These are phyloP conservation scores for Persicaria tinctoria DNA, from an alignment of 148 eudicot genomes.

Conservation along the genomic window DNA sequence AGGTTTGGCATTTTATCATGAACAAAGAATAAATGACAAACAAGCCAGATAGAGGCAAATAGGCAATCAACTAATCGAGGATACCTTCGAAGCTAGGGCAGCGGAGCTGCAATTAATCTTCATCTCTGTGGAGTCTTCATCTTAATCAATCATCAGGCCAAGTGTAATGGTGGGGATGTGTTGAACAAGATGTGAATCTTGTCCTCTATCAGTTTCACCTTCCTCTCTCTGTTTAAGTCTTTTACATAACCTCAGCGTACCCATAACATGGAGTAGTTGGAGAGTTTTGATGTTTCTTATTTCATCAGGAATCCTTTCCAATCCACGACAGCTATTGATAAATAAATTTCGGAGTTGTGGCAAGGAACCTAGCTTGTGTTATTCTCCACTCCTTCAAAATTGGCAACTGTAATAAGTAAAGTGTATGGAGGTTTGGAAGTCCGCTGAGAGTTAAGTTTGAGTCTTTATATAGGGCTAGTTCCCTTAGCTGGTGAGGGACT, in stretches of 20 bases:
- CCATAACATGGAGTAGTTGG: not conserved
- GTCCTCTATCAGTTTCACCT: not conserved
- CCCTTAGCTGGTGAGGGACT: not conserved
- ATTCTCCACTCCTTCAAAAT: not conserved
- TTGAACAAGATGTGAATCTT: not conserved
- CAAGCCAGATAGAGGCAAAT: too few species aligned
- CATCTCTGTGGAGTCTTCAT: too few species aligned
- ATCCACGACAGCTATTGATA: not conserved
- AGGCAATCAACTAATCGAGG: too few species aligned
- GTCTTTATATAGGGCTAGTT: not conserved
- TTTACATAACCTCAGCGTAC: not conserved
- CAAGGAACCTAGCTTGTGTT: not conserved
- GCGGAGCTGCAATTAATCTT: too few species aligned
- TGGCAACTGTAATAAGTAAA: not conserved
- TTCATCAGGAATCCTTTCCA: not conserved
- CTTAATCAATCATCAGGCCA: not conserved
- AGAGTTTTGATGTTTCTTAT: not conserved
- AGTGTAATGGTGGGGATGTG: not conserved
- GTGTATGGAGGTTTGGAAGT: not conserved
- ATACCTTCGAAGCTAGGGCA: too few species aligned
- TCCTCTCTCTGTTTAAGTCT: not conserved
- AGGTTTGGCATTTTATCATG: too few species aligned
- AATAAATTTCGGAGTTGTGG: not conserved
- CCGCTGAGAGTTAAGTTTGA: not conserved
- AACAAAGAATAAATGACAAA: too few species aligned